phyloP scores from a whole-genome alignment of 2,329 filamentous ascomycete species.

The Fusarium fujikuroi region DNA sequence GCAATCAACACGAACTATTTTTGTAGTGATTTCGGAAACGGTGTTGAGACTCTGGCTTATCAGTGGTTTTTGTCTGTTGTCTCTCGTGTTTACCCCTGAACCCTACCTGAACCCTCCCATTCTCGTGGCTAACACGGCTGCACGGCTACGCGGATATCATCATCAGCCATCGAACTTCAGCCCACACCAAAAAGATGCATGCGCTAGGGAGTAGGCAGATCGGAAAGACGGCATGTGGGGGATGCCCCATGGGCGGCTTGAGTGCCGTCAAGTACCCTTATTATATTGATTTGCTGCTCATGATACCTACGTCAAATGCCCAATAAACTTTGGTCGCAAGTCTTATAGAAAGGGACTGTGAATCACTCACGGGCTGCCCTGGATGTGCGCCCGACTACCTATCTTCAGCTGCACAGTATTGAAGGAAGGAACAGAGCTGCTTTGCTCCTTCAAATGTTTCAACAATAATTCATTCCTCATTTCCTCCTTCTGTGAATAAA shows the following conservation, averaged over 20 bases:
- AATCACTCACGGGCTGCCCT: background rate
- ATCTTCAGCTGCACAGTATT: background rate
- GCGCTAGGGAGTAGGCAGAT: slow-evolving; percentile 6
- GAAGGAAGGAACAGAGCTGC: slow-evolving; percentile 1
- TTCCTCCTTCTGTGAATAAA: slow-evolving; percentile 19
- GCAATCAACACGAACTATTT: background rate
- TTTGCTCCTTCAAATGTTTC: slow-evolving; percentile 7
- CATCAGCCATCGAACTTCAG: slow-evolving; percentile 24
- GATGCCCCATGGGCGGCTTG: background rate
- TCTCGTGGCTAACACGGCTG: background rate
- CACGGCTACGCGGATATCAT: slow-evolving; percentile 1
- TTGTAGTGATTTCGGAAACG: background rate
- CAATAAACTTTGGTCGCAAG: background rate
- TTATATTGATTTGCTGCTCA: background rate
- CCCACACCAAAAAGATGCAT: slow-evolving; percentile 1
- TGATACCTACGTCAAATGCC: background rate
- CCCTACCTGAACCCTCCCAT: slow-evolving; percentile 13
- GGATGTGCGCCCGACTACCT: background rate
- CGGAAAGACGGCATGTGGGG: slow-evolving; percentile 37
- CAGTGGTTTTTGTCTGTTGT: slow-evolving; percentile 1
- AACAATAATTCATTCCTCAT: slow-evolving; percentile 12
- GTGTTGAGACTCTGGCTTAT: background rate
- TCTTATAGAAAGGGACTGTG: background rate
- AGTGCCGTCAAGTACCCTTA: slow-evolving; percentile 6
- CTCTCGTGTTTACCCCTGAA: slow-evolving; percentile 26